Percentiles rank a stretch among this genome's conserved stretches.
phyloP scores from a whole-genome alignment of 495 filamentous ascomycete genomes.

The Penicillium arizonense region DNA sequence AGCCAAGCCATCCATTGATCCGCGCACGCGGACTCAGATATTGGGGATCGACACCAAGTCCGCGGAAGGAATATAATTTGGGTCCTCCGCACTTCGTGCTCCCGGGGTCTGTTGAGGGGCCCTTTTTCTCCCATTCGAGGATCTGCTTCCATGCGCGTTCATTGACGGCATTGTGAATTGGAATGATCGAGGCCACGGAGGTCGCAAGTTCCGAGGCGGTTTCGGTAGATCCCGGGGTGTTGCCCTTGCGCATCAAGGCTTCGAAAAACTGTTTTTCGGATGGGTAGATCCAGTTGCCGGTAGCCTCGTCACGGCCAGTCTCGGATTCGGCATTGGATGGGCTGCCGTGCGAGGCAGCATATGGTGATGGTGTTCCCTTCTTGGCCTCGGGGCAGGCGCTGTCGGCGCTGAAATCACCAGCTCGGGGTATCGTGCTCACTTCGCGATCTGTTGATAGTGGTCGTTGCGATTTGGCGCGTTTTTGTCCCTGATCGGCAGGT shows the following conservation, averaged over 20 bases:
- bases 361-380: conserved; percentile 25
- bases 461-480: conserved; percentile 42
- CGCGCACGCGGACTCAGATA: conserved; percentile 80
- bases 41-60: conserved; percentile 57
- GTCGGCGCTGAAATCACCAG: conserved; percentile 37
- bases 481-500: conserved; percentile 24
- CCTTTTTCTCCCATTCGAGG: conserved; percentile 75
- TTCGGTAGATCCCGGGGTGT: conserved; percentile 37
- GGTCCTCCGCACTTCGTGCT: conserved; percentile 75
- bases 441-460: conserved; percentile 61
- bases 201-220: conserved; percentile 47
- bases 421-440: conserved; percentile 79
- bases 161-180: conserved; percentile 97
- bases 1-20: conserved; percentile 77
- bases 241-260: conserved; percentile 82
- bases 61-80: conserved; percentile 77
- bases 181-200: conserved; percentile 87
- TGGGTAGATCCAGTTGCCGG: conserved; percentile 95
- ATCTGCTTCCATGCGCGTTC: conserved; percentile 86
- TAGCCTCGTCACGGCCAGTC: conserved; percentile 58
- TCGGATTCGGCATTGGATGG: conserved; percentile 72
- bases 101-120: conserved; percentile 45
- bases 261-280: conserved; percentile 95
- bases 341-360: conserved; percentile 41
- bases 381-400: conserved; percentile 30